Base-by-base conservation (phyloP, 2,329 filamentous ascomycete genomes). In the Shiraia sp. region DNA sequence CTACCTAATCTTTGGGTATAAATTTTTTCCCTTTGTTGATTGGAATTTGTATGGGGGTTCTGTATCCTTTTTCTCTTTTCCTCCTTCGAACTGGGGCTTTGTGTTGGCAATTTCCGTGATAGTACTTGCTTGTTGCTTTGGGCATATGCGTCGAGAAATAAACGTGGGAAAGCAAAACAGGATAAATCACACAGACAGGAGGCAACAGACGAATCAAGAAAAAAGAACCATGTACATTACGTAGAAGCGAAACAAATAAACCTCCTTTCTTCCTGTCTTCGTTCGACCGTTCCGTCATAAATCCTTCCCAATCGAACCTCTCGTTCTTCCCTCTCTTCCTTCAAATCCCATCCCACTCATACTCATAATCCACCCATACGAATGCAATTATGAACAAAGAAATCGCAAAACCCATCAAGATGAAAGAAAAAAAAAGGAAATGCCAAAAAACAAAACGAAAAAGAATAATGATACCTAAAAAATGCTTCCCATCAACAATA, bases 181-280 rank as follows among this genome's bases (percentile, higher is more conserved):
- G 19, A 22, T 22, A 22, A 8, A 22, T 22, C 19, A 22, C 19
- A 22, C 19, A 22, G 19, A 22, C 19, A 22, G 4, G 19, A 22
- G 19, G 19, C 4, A 22, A 8, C 4, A 22, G 19, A 22, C 4
- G 19, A 22, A 22, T 22, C 19, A 22, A 8, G n/a, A 32, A 12
- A 40, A 28, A 17, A 27, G 23, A 39, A 42, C 19, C 31, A 45
- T 49, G 42, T 49, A 49, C 46, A 46, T 49, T 49, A 16, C 24
- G 22, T 36, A 38, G 34, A 43, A 43, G 28, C 32, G 32, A 42
- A 38, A 31, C 28, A 39, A 23, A 39, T 32, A 19, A 27, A 32
- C 38, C 16, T 39, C n/a, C 24, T 14, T 29, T 17, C 19, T 15
- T 17, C 36, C 42, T 14, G 25, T 17, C 19, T 15, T 17, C 36